Evolutionary conservation across 225 moss, liverwort and hornwort genomes (phyloP).

Genomic region (Straminergon stramineum): DNA sequence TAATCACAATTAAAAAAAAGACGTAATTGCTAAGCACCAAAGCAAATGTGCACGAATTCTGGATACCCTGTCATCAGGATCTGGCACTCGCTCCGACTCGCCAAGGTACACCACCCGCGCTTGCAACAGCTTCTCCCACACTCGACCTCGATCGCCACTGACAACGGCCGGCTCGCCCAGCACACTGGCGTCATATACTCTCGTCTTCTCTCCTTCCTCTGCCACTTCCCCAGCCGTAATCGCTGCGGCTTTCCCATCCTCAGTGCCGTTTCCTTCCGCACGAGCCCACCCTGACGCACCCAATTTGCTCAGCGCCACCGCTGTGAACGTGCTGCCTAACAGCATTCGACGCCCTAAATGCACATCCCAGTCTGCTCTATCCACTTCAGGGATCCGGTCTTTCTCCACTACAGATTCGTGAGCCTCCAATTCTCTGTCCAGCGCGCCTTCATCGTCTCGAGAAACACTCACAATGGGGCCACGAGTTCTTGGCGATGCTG

Average conservation of each 20-base stretch:
- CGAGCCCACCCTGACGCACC: conserved; percentile 14
- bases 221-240: not conserved
- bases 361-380: not conserved
- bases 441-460: not conserved
- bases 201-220: not conserved
- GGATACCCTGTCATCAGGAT: conserved; percentile 70
- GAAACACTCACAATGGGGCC: not conserved
- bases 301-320: conserved; percentile 27
- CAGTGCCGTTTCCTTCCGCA: not conserved
- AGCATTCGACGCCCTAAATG: conserved; percentile 59
- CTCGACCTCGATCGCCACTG: conserved; percentile 50
- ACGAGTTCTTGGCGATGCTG: not conserved
- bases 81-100: conserved; percentile 76
- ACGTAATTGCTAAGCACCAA: not conserved
- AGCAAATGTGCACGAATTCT: not conserved
- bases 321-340: conserved; percentile 43
- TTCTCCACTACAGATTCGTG: not conserved
- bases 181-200: conserved; percentile 79
- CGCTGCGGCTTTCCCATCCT: not conserved
- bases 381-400: not conserved
- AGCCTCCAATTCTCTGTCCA: not conserved
- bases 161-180: conserved; percentile 74
- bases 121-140: conserved; percentile 81
- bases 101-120: conserved; percentile 85
- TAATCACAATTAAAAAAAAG: not conserved